phyloP scores from a whole-genome alignment of 2,329 filamentous ascomycete genomes.

The Pestalotiopsis sp. region DNA sequence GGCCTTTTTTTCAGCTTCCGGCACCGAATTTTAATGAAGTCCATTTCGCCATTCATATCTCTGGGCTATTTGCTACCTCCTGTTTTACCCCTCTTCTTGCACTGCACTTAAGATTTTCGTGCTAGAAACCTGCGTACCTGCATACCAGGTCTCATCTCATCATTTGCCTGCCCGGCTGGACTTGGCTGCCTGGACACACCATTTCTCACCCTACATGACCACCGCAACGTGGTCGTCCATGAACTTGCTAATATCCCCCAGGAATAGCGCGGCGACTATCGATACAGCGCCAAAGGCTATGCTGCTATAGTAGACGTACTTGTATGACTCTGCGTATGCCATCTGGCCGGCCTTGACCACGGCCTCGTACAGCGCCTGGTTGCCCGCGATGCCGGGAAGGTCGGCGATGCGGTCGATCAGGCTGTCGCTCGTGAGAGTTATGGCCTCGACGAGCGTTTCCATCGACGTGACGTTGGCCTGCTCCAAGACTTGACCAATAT shows the following conservation, averaged over 20 bases:
- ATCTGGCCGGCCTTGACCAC: slow-evolving; percentile 59
- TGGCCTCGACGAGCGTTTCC: slow-evolving; percentile 49
- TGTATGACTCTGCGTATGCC: slow-evolving; percentile 61
- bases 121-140: background rate
- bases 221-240: slow-evolving; percentile 63
- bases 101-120: background rate
- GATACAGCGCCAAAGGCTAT: slow-evolving; percentile 63
- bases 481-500: slow-evolving; percentile 54
- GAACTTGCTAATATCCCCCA: slow-evolving; percentile 61
- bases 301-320: slow-evolving; percentile 63
- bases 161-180: too few species aligned
- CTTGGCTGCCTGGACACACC: too few species aligned
- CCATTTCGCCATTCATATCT: background rate
- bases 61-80: background rate
- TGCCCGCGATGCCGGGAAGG: slow-evolving; percentile 55
- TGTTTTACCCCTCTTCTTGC: background rate
- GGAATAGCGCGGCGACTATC: slow-evolving; percentile 59
- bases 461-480: slow-evolving; percentile 51
- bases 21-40: background rate
- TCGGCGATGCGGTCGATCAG: slow-evolving; percentile 49
- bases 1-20: background rate
- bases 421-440: slow-evolving; percentile 54
- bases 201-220: slow-evolving; percentile 36
- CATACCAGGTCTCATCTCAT: background rate
- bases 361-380: slow-evolving; percentile 49